These are phyloP conservation scores for Cyclotella atomus DNA, from an alignment of 108 stramenopile genomes.

Conservation along the genomic window DNA sequence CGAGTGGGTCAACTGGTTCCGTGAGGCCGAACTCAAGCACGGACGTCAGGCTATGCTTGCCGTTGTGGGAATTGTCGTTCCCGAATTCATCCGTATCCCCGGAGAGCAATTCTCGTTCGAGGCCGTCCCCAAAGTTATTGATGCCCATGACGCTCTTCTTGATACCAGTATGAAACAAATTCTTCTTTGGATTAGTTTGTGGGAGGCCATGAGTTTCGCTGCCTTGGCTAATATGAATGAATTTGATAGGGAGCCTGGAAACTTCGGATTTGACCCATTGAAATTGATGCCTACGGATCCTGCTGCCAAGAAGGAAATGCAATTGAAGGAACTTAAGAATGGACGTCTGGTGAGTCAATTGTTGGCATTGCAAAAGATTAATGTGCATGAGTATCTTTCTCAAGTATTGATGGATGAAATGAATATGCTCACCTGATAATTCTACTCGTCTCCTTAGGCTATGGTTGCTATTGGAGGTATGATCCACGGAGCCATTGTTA, in stretches of 20 bases:
- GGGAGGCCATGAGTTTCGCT: constrained; percentile 64
- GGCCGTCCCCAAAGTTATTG: constrained; percentile 79
- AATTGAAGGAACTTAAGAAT: constrained; percentile 84
- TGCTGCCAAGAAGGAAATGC: constrained; percentile 68
- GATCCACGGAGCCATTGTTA: constrained; percentile 75
- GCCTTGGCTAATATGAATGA: constrained; percentile 71
- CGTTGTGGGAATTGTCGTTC: constrained; percentile 79
- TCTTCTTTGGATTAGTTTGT: constrained; percentile 72
- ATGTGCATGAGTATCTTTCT: not conserved
- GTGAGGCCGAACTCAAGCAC: constrained; percentile 86
- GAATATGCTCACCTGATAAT: not conserved
- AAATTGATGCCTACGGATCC: constrained; percentile 63
- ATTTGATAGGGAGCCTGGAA: constrained; percentile 76
- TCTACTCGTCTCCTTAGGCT: constrained; percentile 39
- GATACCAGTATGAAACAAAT: constrained; percentile 82
- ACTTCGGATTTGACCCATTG: constrained; percentile 78
- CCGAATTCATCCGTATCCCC: constrained; percentile 88
- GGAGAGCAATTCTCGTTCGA: constrained; percentile 87
- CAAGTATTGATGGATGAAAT: not conserved
- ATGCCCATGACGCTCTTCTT: constrained; percentile 82
- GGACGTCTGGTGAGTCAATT: constrained; percentile 66
- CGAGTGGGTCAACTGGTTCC: constrained; percentile 86
- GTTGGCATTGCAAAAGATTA: not conserved
- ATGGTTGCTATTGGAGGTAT: constrained; percentile 95
- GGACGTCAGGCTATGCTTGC: constrained; percentile 91